Conservation (phyloP, 257 asterid species). For the Penstemon barbatus region DNA sequence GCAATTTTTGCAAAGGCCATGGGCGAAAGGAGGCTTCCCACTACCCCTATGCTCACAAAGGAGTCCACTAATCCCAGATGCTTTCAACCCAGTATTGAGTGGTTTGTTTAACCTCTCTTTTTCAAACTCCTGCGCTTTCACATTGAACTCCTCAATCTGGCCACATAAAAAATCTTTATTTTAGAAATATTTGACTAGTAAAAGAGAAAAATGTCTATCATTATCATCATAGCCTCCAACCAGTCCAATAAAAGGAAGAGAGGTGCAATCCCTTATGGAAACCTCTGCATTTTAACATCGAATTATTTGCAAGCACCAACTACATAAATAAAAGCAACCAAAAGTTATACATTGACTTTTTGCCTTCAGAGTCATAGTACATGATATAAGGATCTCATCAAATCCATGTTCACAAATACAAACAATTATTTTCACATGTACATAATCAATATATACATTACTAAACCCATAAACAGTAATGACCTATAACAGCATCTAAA, state of each 20-base stretch:
- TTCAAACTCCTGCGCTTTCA: constrained; percentile 60
- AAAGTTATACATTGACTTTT: neutral
- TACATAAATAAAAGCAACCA: constrained; percentile 7
- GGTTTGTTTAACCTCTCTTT: constrained; percentile 29
- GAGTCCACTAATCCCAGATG: constrained; percentile 49
- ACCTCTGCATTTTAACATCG: constrained; percentile 16
- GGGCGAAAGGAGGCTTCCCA: constrained; percentile 65
- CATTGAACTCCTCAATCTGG: constrained; percentile 77
- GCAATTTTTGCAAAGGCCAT: constrained; percentile 77
- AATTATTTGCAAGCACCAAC: constrained; percentile 8
- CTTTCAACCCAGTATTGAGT: constrained; percentile 34
- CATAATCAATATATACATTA: neutral
- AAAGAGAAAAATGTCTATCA: neutral
- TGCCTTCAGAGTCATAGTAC: constrained; percentile 1
- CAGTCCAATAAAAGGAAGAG: constrained; percentile 11
- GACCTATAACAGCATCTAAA: neutral
- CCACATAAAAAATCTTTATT: constrained; percentile 1
- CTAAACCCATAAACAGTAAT: neutral
- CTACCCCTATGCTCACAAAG: constrained; percentile 70
- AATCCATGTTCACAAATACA: neutral
- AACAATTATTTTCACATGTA: neutral
- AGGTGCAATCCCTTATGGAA: neutral
- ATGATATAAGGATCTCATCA: constrained; percentile 15
- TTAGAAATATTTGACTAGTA: too few species aligned
- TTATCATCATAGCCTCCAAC: constrained; percentile 13